Evolutionary conservation across 257 asterid genomes (phyloP).

Genomic region (Capsicum chinense): DNA sequence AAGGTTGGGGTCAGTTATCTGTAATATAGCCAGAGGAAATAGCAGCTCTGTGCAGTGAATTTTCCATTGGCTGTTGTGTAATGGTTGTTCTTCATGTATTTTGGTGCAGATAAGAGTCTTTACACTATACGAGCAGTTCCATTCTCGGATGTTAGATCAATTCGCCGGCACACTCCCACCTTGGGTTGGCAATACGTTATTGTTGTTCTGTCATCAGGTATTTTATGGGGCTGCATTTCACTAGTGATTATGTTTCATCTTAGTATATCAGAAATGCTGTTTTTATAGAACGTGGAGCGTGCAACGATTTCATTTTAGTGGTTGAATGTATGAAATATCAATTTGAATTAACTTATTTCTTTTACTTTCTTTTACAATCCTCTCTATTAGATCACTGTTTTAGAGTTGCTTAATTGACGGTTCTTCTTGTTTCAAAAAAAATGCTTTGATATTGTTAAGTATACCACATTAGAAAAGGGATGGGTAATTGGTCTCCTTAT

Average conservation of each 20-base stretch:
- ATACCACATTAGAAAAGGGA: no score
- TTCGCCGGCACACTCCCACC: constrained; percentile 87
- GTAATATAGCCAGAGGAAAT: neutral
- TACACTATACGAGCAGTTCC: constrained; percentile 87
- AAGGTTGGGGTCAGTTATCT: constrained; percentile 56
- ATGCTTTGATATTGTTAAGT: neutral
- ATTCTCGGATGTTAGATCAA: constrained; percentile 79
- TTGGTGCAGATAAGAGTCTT: constrained; percentile 82
- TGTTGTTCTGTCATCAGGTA: constrained; percentile 91
- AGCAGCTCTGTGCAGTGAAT: neutral
- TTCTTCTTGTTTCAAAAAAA: constrained; percentile 5
- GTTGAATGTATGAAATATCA: constrained; percentile 22
- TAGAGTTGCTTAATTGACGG: neutral
- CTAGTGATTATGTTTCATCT: neutral
- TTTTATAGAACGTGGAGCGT: neutral
- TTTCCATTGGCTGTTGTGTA: constrained; percentile 23
- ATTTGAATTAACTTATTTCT: neutral
- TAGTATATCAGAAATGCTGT: neutral
- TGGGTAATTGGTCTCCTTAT: no score
- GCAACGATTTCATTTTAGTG: constrained; percentile 1
- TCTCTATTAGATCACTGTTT: neutral
- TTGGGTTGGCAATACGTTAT: constrained; percentile 95
- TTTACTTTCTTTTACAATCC: neutral
- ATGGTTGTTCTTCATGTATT: constrained; percentile 32
- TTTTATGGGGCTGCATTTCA: neutral